Evolutionary conservation across 106 monocot genomes (phyloP).

Genomic region (Dendrobium nobile): DNA sequence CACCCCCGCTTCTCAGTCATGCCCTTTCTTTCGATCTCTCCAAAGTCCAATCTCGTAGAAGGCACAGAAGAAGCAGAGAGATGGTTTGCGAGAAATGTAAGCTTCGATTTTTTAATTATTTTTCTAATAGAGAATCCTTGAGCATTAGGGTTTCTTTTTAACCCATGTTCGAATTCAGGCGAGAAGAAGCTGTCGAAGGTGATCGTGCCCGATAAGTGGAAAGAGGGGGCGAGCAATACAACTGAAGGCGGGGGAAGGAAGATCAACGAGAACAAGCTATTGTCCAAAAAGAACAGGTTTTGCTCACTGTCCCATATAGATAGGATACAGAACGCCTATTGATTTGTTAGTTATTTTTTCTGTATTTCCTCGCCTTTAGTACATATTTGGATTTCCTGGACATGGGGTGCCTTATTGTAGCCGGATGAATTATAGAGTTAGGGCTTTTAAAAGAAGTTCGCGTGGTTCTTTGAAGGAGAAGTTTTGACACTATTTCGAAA

Average conservation of each 20-base stretch:
- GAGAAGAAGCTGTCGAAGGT: conserved; percentile 98
- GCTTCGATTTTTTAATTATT: neutral
- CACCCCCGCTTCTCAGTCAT: neutral
- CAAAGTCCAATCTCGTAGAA: neutral
- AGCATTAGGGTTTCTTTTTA: neutral
- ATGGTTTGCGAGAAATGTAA: conserved; percentile 99
- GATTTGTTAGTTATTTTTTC: neutral
- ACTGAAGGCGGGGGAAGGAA: conserved; percentile 92
- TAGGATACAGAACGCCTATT: neutral
- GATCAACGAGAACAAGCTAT: conserved; percentile 99
- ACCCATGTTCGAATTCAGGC: conserved; percentile 30
- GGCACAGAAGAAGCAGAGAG: neutral
- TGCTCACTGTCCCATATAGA: neutral
- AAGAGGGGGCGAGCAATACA: conserved; percentile 98
- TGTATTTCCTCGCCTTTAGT: neutral
- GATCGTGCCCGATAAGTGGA: conserved; percentile 99
- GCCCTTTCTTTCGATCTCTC: neutral
- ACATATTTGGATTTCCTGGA: neutral
- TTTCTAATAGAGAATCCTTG: neutral
- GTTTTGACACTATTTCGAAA: neutral
- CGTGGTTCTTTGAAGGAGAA: neutral
- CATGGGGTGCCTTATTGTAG: neutral
- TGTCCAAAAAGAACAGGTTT: conserved; percentile 89
- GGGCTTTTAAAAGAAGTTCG: neutral
- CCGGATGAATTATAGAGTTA: neutral